Base-by-base conservation (phyloP, 768 basidiomycete genomes). In the Lyophyllum semitale region DNA sequence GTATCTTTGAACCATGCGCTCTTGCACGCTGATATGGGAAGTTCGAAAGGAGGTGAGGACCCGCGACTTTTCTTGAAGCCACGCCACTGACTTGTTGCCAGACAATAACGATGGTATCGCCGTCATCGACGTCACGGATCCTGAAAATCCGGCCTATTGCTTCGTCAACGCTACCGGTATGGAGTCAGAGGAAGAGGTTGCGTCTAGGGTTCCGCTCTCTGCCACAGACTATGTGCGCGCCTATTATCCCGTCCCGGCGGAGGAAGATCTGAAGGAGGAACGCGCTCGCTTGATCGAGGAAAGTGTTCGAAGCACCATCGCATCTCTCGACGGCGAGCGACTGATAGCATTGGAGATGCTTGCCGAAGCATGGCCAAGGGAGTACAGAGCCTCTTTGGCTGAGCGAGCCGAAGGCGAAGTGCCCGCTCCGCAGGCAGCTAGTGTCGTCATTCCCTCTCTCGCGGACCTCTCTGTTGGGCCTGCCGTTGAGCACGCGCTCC, bases 71-170 rank as follows among this genome's bases (percentile, higher is more conserved):
- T 26, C 41, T 23, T 5, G 41, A 23, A n/a, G 6, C 3, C 18
- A 5, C n/a, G 4, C 11, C 41, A 18, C 20, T 2, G n/a, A 42
- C 13, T 18, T 42, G 22, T 42, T 38, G 38, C 29, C 40, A 72
- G 71, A 67, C 47, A 71, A 71, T 54, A 62, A 72, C 50, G 67
- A 70, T 18, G 68, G 70, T 9, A 66, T 70, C 37, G 62, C 70
- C 4, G 53, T 71, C 27, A 66, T 70, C 35, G 61, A 68, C 2
- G 53, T 71, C 32, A n/a, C n/a, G n/a, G n/a, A n/a, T n/a, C n/a
- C 68, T 64, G 13, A 61, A 11, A 26, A 59, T 18, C 67, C 66
- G 4, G 27, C 62, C 8, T 71, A 68, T 46, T 68, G 69, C 55
- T 66, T 63, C 40, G 58, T 61, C n/a, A n/a, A n/a, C n/a, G n/a